Conservation (phyloP, 371 early-diverging fungal species). For the Entomophthora muscae region DNA sequence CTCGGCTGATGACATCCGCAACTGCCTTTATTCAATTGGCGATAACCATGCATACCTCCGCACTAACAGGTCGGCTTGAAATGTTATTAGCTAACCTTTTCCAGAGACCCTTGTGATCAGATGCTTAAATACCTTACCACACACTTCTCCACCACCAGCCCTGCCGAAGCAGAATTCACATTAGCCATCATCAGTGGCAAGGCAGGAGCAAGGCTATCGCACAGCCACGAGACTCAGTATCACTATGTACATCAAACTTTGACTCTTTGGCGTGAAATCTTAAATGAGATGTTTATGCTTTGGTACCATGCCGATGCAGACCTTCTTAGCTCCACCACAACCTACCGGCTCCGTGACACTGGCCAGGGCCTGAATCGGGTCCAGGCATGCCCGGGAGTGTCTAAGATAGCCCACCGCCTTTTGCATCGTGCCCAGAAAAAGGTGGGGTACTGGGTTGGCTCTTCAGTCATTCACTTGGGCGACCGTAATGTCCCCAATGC, state of each 20-base stretch:
- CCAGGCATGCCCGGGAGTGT: conserved; percentile 63
- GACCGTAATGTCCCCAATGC: conserved; percentile 87
- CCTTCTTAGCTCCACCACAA: conserved; percentile 42
- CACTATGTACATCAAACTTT: conserved; percentile 86
- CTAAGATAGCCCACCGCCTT: conserved; percentile 73
- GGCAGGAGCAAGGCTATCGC: conserved; percentile 77
- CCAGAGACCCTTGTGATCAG: conserved; percentile 83
- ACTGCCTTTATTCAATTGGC: conserved; percentile 83
- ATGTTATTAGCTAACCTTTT: conserved; percentile 8
- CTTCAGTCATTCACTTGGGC: conserved; percentile 86
- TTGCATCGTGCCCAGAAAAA: conserved; percentile 70
- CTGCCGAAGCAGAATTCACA: conserved; percentile 33
- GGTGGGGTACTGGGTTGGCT: conserved; percentile 84
- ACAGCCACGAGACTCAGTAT: conserved; percentile 82
- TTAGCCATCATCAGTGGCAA: conserved; percentile 69
- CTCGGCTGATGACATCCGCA: conserved; percentile 54
- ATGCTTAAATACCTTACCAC: conserved; percentile 61
- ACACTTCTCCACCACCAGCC: conserved; percentile 38
- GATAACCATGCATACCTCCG: conserved; percentile 90
- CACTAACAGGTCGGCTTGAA: conserved; percentile 39
- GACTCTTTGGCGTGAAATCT: conserved; percentile 83
- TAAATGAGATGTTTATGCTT: conserved; percentile 90
- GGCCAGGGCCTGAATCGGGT: conserved; percentile 91
- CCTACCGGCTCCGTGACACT: conserved; percentile 80
- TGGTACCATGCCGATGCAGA: conserved; percentile 85